Evolutionary conservation across 495 filamentous ascomycete species (phyloP), one percentile per base, ranked within the genome.

Genomic region (Usnea hakonensis): DNA sequence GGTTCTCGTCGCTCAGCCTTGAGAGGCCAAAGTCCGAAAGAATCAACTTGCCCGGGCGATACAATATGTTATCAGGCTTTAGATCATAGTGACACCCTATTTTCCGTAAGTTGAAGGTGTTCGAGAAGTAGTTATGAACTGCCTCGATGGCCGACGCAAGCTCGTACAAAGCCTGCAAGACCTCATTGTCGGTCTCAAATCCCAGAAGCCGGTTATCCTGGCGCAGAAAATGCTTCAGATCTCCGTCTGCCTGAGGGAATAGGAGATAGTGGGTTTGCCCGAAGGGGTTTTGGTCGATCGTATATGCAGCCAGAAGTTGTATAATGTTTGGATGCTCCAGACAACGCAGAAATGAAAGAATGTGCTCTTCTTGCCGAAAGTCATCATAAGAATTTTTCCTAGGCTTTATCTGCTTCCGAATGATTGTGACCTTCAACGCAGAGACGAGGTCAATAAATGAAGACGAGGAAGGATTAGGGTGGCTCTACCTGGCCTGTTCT

Each of bases 61-160:
- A 60, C 59, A 70, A 52, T 35, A 70, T 67, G 19, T 70, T 70
- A 11, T 62, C 57, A 35, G 68, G 67, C 44, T 70, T 70, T 23
- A 70, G 60, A 48, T 70, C 68, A n/a, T 63, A 48, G 50, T 70
- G 68, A 28, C 58, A 65, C 23, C 56, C 62, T 55, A 65, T 57
- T 5, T 33, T 2, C 26, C 58, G 43, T 33, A 63, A 32, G 16
- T 65, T 32, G 30, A 62, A 44, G 40, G 62, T 54, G 16, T 65
- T 48, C 46, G 36, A 43, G 38, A 55, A 33, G 55, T 55, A 61
- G 35, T 60, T 46, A 41, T 64, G 65, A 53, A 66, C 58, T 16
- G 35, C 41, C 32, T 37, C 61, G 59, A 64, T 52, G 28, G 52
- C 61, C 26, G 56, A 67, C 26, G 60, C 50, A n/a, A 56, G 53